Base-by-base conservation (phyloP, 2,329 filamentous ascomycete genomes). In the Aspergillaceae sp. region DNA sequence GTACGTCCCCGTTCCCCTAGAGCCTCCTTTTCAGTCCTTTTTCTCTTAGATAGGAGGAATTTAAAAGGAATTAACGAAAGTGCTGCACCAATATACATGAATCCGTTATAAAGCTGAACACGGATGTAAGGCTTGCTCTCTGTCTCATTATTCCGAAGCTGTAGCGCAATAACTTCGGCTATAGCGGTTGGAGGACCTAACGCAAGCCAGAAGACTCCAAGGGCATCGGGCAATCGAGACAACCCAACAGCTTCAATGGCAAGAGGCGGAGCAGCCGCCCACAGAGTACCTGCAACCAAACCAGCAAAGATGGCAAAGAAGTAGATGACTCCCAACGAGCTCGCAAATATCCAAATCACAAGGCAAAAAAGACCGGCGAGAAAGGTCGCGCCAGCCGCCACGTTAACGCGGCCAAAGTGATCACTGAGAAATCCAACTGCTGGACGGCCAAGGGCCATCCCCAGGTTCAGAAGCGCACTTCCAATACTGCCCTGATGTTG, bases 371-470 rank as follows among this genome's bases (percentile, higher is more conserved):
- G 35, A 1, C 76, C 79, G 41, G 74, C 74, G 7, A 79, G 55
- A 33, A 77, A 71, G 0, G 78, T 78, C 63, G 78, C 74, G 6
- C 72, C 57, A 1, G 68, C 67, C 1, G 81, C 78, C 64, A 83
- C 78, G 51, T 84, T 84, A 52, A 86, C 73, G 2, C 80, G 69
- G 2, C 82, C 81, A 30, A 79, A 69, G 0, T 65, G 66, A 55
- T 85, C 82, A 50, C 74, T 78, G 55, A 79, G 78, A 57, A 81
- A 79, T 0, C 82, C 82, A 4, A 84, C 75, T 0, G 77, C 69
- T 1, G 81, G 81, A 3, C 82, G 68, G 1, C 70, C 70, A 8
- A 73, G 52, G 29, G 72, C 78, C 53, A 83, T 77, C 0, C 82
- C 81, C 1, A 84, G 63, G 52, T 83, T 85, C 43, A 85, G 65